Percentiles rank a stretch among this genome's conserved stretches.
These are phyloP conservation scores for Tricholoma saponaceum DNA, from an alignment of 768 basidiomycete species.

Conservation along the genomic window DNA sequence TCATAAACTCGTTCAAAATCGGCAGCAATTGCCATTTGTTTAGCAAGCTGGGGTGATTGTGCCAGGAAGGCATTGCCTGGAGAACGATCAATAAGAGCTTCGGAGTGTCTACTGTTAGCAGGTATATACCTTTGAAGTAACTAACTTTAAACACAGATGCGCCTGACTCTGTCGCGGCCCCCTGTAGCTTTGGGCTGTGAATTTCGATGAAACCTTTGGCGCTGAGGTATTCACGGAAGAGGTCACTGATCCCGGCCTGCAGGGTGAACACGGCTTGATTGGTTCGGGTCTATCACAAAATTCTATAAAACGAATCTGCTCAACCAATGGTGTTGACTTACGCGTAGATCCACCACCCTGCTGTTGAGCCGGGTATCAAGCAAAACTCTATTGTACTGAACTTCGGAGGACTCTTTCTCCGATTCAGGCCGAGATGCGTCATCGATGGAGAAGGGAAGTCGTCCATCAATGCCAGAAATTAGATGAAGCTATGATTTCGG, in stretches of 20 bases:
- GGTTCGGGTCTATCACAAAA: conserved; percentile 67
- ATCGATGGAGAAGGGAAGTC: conserved; percentile 88
- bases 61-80: conserved; percentile 88
- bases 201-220: conserved; percentile 84
- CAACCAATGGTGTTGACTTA: conserved; percentile 30
- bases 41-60: conserved; percentile 95
- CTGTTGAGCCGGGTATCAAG: conserved; percentile 94
- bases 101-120: not conserved
- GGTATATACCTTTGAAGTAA: conserved; percentile 84
- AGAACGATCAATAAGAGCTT: not conserved
- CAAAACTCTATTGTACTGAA: conserved; percentile 74
- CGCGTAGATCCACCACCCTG: conserved; percentile 90
- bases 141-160: conserved; percentile 96
- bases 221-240: conserved; percentile 83
- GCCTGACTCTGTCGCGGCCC: conserved; percentile 94
- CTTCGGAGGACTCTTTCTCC: conserved; percentile 54
- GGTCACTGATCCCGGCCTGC: conserved; percentile 81
- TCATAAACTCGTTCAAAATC: conserved; percentile 99
- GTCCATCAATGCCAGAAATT: conserved; percentile 71
- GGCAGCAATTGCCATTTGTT: conserved; percentile 99
- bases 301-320: not conserved
- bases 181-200: conserved; percentile 96
- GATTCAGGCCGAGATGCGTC: conserved; percentile 86
- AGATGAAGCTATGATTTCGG: conserved; percentile 62
- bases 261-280: conserved; percentile 95